Percentiles rank a stretch among this genome's conserved stretches.
Evolutionary conservation across 177 flowering plant species (phyloP).

Genomic region (Tripterygium wilfordii): DNA sequence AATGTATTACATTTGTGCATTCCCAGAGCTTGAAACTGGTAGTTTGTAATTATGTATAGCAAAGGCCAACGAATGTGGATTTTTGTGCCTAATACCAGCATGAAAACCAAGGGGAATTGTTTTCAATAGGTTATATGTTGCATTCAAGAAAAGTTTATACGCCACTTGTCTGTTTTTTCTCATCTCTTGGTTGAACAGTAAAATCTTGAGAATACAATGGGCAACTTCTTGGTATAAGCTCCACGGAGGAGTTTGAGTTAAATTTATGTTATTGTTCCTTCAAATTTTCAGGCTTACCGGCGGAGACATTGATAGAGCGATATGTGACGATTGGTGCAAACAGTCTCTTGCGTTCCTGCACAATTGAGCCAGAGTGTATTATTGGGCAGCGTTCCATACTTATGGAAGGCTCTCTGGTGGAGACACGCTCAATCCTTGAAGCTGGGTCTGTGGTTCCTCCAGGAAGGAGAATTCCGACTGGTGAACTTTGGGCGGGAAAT

Average conservation of each 20-base stretch:
- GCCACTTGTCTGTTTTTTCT: too few species aligned
- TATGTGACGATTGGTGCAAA: conserved; percentile 83
- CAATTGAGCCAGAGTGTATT: conserved; percentile 94
- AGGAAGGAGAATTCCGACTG: conserved; percentile 86
- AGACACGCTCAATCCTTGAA: conserved; percentile 90
- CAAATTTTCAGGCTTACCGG: conserved; percentile 67
- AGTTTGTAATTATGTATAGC: too few species aligned
- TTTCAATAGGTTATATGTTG: too few species aligned
- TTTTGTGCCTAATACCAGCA: too few species aligned
- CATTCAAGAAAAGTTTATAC: too few species aligned
- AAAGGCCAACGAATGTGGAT: too few species aligned
- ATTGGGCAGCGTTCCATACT: conserved; percentile 90
- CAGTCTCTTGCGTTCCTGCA: conserved; percentile 79
- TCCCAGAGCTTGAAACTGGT: too few species aligned
- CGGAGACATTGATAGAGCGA: conserved; percentile 82
- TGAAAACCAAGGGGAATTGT: too few species aligned
- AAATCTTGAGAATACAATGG: neutral
- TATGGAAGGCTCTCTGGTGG: conserved; percentile 96
- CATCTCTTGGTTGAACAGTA: too few species aligned
- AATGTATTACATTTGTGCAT: too few species aligned
- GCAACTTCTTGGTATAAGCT: neutral
- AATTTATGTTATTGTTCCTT: neutral
- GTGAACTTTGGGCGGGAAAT: conserved; percentile 97
- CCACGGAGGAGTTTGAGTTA: neutral
- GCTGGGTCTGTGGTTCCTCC: conserved; percentile 96